A percentile compares a stretch with the other conserved stretches of the same genome.
Evolutionary conservation across 495 filamentous ascomycete genomes (phyloP).

Genomic region (Talaromyces nanjingensis): DNA sequence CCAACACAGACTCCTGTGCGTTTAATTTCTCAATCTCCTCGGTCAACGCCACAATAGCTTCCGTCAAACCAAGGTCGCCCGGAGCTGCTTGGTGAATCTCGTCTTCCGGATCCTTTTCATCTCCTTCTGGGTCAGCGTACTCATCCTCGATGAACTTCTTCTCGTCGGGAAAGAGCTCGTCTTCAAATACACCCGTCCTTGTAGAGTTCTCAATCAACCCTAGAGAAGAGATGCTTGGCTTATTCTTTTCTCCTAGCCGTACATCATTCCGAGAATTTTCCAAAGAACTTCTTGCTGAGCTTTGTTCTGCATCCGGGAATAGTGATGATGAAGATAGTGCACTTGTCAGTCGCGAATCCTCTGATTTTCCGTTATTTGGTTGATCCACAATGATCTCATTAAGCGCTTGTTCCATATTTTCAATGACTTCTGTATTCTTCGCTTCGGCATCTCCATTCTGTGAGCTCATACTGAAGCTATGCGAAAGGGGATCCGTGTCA

Average conservation of each 20-base stretch:
- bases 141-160: slow-evolving; percentile 82
- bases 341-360: slow-evolving; percentile 47
- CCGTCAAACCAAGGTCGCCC: slow-evolving; percentile 86
- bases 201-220: slow-evolving; percentile 79
- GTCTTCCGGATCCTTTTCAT: slow-evolving; percentile 58
- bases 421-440: slow-evolving; percentile 56
- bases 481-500: slow-evolving; percentile 55
- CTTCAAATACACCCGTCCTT: slow-evolving; percentile 78
- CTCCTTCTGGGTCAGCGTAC: slow-evolving; percentile 63
- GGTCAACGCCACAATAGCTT: slow-evolving; percentile 79
- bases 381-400: slow-evolving; percentile 88
- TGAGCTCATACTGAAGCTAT: slow-evolving; percentile 48
- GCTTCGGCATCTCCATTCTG: slow-evolving; percentile 38
- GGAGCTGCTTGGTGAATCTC: slow-evolving; percentile 93
- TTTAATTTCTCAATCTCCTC: slow-evolving; percentile 83
- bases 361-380: slow-evolving; percentile 54
- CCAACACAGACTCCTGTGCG: slow-evolving; percentile 83
- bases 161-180: slow-evolving; percentile 90
- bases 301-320: slow-evolving; percentile 37
- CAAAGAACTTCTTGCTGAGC: slow-evolving; percentile 48
- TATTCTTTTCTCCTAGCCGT: slow-evolving; percentile 46
- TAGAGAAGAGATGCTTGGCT: slow-evolving; percentile 82
- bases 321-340: slow-evolving; percentile 38
- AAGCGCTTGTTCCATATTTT: slow-evolving; percentile 92
- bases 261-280: slow-evolving; percentile 42